These are phyloP conservation scores for Coemansia sp. DNA, from an alignment of 192 early-diverging fungal species.

Conservation along the genomic window DNA sequence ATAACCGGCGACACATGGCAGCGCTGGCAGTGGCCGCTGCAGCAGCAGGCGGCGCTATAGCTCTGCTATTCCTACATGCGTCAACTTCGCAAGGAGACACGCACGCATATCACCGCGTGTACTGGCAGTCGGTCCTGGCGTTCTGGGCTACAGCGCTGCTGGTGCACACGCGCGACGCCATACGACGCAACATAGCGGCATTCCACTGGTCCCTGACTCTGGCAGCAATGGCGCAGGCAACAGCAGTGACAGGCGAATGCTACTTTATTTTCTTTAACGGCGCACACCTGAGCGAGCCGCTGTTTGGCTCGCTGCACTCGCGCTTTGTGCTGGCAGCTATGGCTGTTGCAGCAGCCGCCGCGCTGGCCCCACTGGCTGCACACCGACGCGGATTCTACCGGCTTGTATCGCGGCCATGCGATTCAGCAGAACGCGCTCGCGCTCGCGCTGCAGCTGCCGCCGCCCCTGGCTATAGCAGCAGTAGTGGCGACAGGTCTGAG, in stretches of 20 bases:
- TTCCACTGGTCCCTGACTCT: background rate
- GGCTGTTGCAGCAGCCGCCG: background rate
- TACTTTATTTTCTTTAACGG: constrained; percentile 17
- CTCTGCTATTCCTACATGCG: background rate
- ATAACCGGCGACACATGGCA: constrained; percentile 20
- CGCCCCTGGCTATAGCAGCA: background rate
- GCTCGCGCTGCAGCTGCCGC: background rate
- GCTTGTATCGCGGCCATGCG: constrained; percentile 1
- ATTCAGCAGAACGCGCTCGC: no score
- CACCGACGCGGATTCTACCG: constrained; percentile 29
- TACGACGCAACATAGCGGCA: no score
- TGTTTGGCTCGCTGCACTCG: constrained; percentile 12
- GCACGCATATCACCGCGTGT: background rate
- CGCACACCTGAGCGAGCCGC: constrained; percentile 4
- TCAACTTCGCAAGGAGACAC: background rate
- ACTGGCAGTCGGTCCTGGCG: background rate
- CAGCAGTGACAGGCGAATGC: constrained; percentile 6
- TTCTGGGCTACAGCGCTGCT: background rate
- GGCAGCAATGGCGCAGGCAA: background rate
- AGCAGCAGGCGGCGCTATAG: constrained; percentile 3
- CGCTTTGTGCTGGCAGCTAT: constrained; percentile 10
- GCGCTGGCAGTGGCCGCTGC: constrained; percentile 1
- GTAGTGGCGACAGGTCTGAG: background rate
- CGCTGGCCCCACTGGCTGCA: constrained; percentile 14
- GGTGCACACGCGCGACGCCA: background rate